A percentile compares a stretch with the other conserved stretches of the same genome.
Evolutionary conservation across 257 asterid genomes (phyloP).

Genomic region (Nicotiana tabacum): DNA sequence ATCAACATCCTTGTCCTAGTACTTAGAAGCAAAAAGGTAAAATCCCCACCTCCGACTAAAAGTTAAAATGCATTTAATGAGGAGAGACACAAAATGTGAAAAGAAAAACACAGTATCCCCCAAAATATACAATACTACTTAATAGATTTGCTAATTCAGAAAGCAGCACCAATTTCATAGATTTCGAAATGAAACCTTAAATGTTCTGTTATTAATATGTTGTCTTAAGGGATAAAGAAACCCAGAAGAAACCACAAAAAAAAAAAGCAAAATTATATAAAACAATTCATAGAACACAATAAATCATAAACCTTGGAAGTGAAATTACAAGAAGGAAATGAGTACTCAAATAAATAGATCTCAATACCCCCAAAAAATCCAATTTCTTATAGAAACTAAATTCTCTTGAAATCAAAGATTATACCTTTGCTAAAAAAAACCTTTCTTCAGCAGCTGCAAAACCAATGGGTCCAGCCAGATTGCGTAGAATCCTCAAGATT

Average conservation of each 20-base stretch:
- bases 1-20: slow-evolving; percentile 20
- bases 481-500: slow-evolving; percentile 32
- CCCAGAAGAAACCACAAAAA: neutral
- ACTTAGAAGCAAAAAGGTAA: slow-evolving; percentile 9
- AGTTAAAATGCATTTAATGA: slow-evolving; percentile 20
- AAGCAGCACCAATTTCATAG: neutral
- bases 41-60: slow-evolving; percentile 21
- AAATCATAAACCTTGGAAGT: neutral
- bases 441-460: slow-evolving; percentile 6
- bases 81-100: slow-evolving; percentile 4
- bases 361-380: slow-evolving; percentile 22
- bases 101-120: neutral
- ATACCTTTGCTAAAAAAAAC: slow-evolving; percentile 32
- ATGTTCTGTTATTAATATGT: neutral
- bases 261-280: neutral
- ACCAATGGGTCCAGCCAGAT: slow-evolving; percentile 26
- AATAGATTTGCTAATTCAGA: slow-evolving; percentile 1
- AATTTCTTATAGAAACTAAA: neutral
- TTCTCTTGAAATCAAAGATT: slow-evolving; percentile 9
- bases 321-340: neutral
- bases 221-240: neutral
- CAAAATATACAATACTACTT: neutral
- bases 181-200: neutral
- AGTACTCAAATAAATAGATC: slow-evolving; percentile 34
- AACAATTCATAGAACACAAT: neutral